Base-by-base conservation (phyloP, 306 rosid species). In the Cicer chorassanicum region DNA sequence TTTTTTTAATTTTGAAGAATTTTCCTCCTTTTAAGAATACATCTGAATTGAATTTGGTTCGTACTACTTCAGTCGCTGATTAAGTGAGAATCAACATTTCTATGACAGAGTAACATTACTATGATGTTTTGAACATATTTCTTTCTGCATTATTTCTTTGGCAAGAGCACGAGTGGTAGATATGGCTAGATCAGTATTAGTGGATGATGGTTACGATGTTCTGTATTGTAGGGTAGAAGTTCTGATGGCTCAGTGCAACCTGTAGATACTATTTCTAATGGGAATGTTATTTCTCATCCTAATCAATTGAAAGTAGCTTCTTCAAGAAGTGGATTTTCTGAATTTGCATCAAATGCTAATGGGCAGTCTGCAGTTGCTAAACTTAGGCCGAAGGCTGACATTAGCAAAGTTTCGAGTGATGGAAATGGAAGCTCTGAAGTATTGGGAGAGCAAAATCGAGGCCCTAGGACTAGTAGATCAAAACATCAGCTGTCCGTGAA, bases 401-500 rank as follows among this genome's bases (percentile, higher is more conserved):
- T 64, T 72, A 77, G 82, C 50, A 84, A 90, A 82, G 80, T 82
- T 13, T 53, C 68, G 62, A 82, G 82, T 70, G 88, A 84, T 41
- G 68, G 73, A 50, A 85, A 82, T 81, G 88, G 84, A 61, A 81
- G 83, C 68, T 51, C 82, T 34, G 94, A 91, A 82, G 84, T 87
- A 49, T 84, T 91, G 85, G 82, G 86, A 66, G 98, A 89, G 85
- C 97, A 93, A 84, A 91, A 91, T 83, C 85, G 97, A 18, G 98
- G 96, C 46, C 97, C 98, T 63, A 87, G 98, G 85, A 80, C 83
- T 76, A 86, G 85, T 76, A 84, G 92, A 80, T 75, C 85, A 49
- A 88, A 85, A 67, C 83, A 83, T 53, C 91, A 88, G 44, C 69
- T 89, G 73, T 73, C 87, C 63, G 88, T 90, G 71, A 91, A 87